These are phyloP conservation scores for Chrysanthemum lavandulifolium DNA, from an alignment of 129 eudicot genomes.

Conservation along the genomic window DNA sequence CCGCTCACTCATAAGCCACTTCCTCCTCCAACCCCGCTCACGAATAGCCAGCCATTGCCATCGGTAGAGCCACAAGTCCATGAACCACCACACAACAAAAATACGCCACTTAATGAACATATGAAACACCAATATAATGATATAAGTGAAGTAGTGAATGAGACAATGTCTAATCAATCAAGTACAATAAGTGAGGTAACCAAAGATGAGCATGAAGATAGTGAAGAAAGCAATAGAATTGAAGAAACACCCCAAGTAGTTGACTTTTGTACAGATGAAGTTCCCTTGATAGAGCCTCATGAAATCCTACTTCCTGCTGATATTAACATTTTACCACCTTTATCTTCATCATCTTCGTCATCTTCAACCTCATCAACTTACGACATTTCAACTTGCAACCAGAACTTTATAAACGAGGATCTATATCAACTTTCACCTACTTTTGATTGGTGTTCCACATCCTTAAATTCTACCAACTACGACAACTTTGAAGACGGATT, in stretches of 20 bases:
- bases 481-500: constrained; percentile 34
- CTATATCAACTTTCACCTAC: constrained; percentile 32
- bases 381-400: constrained; percentile 17
- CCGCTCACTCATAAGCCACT: constrained; percentile 80
- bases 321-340: constrained; percentile 21
- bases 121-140: constrained; percentile 7
- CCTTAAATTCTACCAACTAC: constrained; percentile 15
- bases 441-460: constrained; percentile 39
- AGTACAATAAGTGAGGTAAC: constrained; percentile 29
- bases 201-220: constrained; percentile 35
- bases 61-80: constrained; percentile 3
- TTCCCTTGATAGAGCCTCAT: constrained; percentile 67
- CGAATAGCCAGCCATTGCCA: constrained; percentile 4
- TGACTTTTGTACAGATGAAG: constrained; percentile 64
- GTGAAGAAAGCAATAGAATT: constrained; percentile 25
- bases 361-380: constrained; percentile 34
- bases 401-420: constrained; percentile 23
- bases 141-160: not conserved
- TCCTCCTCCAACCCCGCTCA: constrained; percentile 17
- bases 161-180: constrained; percentile 29
- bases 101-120: not conserved
- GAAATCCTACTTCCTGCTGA: constrained; percentile 46
- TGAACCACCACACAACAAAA: not conserved
- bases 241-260: constrained; percentile 15
- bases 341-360: constrained; percentile 43